Percentiles rank a stretch among this genome's conserved stretches.
These are phyloP conservation scores for Eragrostis curvula DNA, from an alignment of 176 grass and related monocot species.

Conservation along the genomic window DNA sequence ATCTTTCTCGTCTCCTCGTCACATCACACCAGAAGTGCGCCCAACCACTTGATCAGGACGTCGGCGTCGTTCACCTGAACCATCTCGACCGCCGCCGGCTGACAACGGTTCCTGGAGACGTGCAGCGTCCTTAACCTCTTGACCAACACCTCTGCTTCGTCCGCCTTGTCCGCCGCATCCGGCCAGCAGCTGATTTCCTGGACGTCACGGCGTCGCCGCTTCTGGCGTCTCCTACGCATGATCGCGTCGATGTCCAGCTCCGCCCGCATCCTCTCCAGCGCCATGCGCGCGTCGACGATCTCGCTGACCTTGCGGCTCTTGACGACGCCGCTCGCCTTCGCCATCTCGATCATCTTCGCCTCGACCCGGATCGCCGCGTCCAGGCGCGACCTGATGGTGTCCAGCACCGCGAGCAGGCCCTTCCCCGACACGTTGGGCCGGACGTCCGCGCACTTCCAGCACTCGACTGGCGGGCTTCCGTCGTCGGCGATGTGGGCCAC, in stretches of 20 bases:
- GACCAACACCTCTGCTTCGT: neutral
- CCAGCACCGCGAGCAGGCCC: conserved; percentile 22
- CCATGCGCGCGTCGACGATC: neutral
- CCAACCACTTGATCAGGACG: neutral
- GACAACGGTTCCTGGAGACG: neutral
- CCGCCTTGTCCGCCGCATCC: neutral
- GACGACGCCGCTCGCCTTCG: neutral
- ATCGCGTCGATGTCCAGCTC: conserved; percentile 26
- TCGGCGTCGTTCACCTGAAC: neutral
- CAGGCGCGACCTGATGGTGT: conserved; percentile 16
- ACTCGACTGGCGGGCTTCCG: neutral
- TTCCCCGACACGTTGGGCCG: neutral
- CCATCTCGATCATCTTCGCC: neutral
- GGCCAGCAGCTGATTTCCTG: neutral
- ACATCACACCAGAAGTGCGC: neutral
- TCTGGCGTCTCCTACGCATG: conserved; percentile 13
- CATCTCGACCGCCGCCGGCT: neutral
- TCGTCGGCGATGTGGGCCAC: neutral
- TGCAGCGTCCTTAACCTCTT: neutral
- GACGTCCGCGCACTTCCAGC: neutral
- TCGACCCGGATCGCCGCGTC: conserved; percentile 10
- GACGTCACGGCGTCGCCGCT: neutral
- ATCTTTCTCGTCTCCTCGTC: neutral
- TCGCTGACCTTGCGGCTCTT: neutral
- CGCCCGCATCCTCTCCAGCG: conserved; percentile 15